A percentile compares a stretch with the other conserved stretches of the same genome.
Conservation (phyloP, 805 yeast species). For the Zygosaccharomyces bisporus region DNA sequence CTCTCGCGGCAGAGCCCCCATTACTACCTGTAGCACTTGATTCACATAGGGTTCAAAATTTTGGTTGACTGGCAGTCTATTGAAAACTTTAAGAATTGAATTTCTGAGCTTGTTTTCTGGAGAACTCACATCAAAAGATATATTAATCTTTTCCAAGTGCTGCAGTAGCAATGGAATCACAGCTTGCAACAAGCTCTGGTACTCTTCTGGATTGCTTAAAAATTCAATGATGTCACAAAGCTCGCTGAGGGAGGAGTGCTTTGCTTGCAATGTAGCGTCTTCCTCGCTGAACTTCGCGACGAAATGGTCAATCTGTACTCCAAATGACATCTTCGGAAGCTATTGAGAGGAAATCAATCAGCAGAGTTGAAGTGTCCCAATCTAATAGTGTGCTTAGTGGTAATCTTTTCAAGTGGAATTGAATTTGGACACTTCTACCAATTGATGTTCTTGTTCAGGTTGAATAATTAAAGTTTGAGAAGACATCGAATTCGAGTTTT, state of each 20-base stretch:
- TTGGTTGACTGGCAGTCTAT: constrained; percentile 79
- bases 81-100: constrained; percentile 71
- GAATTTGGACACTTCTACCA: neutral
- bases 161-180: constrained; percentile 67
- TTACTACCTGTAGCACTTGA: constrained; percentile 54
- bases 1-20: constrained; percentile 61
- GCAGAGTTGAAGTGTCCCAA: neutral
- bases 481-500: constrained; percentile 8
- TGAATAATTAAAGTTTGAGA: neutral
- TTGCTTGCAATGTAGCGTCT: constrained; percentile 52
- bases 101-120: constrained; percentile 76
- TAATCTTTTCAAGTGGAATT: neutral
- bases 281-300: constrained; percentile 57
- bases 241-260: constrained; percentile 72
- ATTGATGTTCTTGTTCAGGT: neutral
- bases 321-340: constrained; percentile 35
- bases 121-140: constrained; percentile 62
- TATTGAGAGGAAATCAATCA: neutral
- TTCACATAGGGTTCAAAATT: constrained; percentile 67
- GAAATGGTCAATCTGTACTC: constrained; percentile 60
- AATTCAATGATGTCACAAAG: constrained; percentile 83
- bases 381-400: too few species aligned
- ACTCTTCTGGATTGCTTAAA: constrained; percentile 75
- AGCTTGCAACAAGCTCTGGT: constrained; percentile 66
- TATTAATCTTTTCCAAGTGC: constrained; percentile 62